Base-by-base conservation (phyloP, 148 eudicot species). In the Nepenthes gracilis region DNA sequence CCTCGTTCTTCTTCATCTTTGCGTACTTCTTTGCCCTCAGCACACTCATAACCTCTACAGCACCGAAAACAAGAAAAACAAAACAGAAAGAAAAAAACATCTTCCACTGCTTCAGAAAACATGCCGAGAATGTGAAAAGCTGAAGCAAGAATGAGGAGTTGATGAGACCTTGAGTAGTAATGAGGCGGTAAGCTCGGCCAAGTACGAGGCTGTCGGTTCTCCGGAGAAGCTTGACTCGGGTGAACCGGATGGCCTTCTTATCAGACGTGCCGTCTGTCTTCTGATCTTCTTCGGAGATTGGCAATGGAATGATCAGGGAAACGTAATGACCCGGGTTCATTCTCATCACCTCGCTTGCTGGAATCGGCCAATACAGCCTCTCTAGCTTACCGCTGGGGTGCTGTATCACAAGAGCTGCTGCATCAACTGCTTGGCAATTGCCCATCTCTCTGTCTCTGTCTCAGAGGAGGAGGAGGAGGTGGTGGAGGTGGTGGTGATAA, bases 391-490 rank as follows among this genome's bases (percentile, higher is more conserved):
- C 99, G 70, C 53, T 70, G 33, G 97, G 97, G 69, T 89, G 95
- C 63, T 94, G 99, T 76, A 94, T 81, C 53, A 83, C 96, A 36
- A 89, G 79, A 64, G 97, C 95, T 68, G 95, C 97, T 53, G 92
- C 92, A 81, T 94, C 99, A 23, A 94, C 76, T 43, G 99, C 92
- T 59, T 94, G 99, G 61, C 99, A 94, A 71, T 94, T 94, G 12
- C 99, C 99, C 99, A 94, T 89, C 55, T 81, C 62, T 67, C 43
- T 23, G 23, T 23, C 23, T 23, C 23, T 23, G 23, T 23, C 23
- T 47, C 33, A 15, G 10, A 12, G 49, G 34, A 33, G n/a, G 61
- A 45, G n/a, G 48, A 33, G 32, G 43, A 7, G 14, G 61, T 23
- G 36, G n/a, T n/a, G n/a, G n/a, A 45, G n/a, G 48, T 49, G 32